Conservation (phyloP, 441 rosid species). For the Croton laevigatus region DNA sequence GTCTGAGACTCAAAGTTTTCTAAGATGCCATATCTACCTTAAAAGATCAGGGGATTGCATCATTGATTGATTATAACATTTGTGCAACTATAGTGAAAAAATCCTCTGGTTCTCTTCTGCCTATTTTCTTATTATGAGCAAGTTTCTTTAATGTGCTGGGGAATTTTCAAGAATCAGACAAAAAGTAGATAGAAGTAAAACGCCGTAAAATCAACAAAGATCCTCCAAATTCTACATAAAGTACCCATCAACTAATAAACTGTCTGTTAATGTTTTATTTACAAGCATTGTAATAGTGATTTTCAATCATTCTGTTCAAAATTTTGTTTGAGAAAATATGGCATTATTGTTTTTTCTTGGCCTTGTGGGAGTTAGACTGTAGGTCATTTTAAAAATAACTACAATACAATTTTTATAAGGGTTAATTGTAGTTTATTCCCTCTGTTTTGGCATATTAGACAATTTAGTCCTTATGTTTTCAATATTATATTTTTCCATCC, state of each 20-base stretch:
- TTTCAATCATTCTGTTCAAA: background rate
- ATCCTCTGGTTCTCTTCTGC: background rate
- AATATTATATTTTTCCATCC: no score
- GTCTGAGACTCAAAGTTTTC: background rate
- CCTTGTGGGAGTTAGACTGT: background rate
- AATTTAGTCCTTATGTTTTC: no score
- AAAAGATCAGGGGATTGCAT: background rate
- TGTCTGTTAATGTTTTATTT: background rate
- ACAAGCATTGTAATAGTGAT: background rate
- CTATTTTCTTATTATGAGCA: background rate
- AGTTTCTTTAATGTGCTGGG: background rate
- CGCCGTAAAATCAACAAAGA: background rate
- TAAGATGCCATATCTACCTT: background rate
- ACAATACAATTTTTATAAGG: background rate
- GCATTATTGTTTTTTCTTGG: background rate
- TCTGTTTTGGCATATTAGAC: no score
- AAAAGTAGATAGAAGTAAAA: background rate
- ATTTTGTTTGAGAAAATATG: background rate
- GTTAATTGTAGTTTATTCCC: no score
- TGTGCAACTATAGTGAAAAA: background rate
- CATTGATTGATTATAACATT: background rate
- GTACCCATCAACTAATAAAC: background rate
- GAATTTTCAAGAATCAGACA: background rate
- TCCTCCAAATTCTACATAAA: background rate
- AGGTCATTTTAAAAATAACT: background rate